phyloP scores from a whole-genome alignment of 352 stramenopile species.

The Pythium chondricola region DNA sequence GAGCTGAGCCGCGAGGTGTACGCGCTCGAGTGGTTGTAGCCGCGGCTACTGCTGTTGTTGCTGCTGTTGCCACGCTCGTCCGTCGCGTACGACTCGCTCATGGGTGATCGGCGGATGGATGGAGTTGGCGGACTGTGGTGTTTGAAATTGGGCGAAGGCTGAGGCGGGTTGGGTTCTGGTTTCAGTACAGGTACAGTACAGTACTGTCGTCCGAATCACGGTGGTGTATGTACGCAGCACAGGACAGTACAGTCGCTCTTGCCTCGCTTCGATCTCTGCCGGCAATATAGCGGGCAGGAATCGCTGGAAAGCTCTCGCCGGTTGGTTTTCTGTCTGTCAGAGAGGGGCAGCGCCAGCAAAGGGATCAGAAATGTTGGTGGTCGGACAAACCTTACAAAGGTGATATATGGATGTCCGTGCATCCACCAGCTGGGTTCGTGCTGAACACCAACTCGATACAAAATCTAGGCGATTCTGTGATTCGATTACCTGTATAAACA shows the following conservation, averaged over 20 bases:
- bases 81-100: background rate
- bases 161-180: too few relatives aligned
- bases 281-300: conserved; percentile 8
- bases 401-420: background rate
- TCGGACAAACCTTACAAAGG: background rate
- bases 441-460: background rate
- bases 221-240: too few relatives aligned
- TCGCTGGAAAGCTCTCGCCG: background rate
- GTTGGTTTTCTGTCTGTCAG: background rate
- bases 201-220: background rate
- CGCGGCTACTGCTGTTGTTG: conserved; percentile 3
- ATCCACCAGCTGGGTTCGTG: background rate
- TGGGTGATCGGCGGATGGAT: background rate
- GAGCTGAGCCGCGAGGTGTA: conserved; percentile 4
- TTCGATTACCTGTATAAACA: too few relatives aligned
- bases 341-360: too few relatives aligned
- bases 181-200: background rate
- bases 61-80: background rate
- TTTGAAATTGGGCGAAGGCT: background rate
- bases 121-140: background rate
- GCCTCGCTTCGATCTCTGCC: conserved; percentile 3
- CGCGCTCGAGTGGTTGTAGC: background rate
- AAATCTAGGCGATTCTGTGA: background rate
- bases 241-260: background rate
- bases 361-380: too few relatives aligned